Evolutionary conservation across 2,329 filamentous ascomycete species (phyloP).

Genomic region (Lasiodiplodia theobromae): DNA sequence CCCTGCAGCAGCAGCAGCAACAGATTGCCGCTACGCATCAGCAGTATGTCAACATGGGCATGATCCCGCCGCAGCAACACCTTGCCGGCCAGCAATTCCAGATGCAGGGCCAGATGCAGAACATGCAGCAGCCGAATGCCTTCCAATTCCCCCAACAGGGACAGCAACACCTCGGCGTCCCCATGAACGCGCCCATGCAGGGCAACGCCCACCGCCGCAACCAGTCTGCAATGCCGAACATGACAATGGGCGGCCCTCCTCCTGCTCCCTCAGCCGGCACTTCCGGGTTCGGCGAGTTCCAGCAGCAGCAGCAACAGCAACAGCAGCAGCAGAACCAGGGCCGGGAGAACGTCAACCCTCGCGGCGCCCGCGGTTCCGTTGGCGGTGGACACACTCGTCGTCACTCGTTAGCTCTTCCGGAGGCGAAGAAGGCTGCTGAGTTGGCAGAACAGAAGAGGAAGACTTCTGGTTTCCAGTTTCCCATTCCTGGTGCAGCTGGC

Average conservation of each 20-base stretch:
- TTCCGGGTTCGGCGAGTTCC: slow-evolving; percentile 80
- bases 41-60: slow-evolving; percentile 97
- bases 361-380: slow-evolving; percentile 71
- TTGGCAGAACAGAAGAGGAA: slow-evolving; percentile 96
- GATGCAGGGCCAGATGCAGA: slow-evolving; percentile 72
- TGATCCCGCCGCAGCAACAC: slow-evolving; percentile 85
- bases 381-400: slow-evolving; percentile 84
- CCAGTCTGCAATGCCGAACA: slow-evolving; percentile 93
- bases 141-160: slow-evolving; percentile 81
- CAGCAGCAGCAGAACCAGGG: slow-evolving; percentile 62
- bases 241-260: slow-evolving; percentile 81
- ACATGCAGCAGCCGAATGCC: slow-evolving; percentile 75
- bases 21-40: slow-evolving; percentile 96
- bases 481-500: slow-evolving; percentile 72
- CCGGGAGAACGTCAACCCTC: slow-evolving; percentile 72
- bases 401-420: slow-evolving; percentile 91
- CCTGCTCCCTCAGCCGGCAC: slow-evolving; percentile 90
- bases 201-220: slow-evolving; percentile 92
- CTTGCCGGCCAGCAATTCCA: slow-evolving; percentile 64
- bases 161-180: slow-evolving; percentile 68
- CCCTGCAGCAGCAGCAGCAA: slow-evolving; percentile 96
- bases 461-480: slow-evolving; percentile 93
- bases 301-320: slow-evolving; percentile 54
- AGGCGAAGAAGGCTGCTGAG: slow-evolving; percentile 97
- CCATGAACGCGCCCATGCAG: slow-evolving; percentile 78